Percentiles rank a stretch among this genome's conserved stretches.
Evolutionary conservation across 163 green algal genomes (phyloP).

Genomic region (Scenedesmus sp.): DNA sequence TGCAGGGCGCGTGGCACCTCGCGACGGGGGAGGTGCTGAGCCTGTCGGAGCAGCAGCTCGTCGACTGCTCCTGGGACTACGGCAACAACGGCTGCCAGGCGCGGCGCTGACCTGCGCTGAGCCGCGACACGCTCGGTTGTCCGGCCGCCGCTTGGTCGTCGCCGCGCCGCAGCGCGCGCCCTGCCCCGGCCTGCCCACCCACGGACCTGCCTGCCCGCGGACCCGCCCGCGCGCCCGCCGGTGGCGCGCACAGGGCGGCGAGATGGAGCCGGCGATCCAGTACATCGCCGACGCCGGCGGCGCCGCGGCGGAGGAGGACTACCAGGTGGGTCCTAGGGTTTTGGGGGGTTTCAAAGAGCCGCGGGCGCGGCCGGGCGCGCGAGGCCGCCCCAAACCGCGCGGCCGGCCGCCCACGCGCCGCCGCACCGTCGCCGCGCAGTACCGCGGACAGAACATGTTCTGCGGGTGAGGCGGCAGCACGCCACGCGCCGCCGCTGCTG

Average conservation of each 20-base stretch:
- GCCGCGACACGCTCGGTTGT: too few relatives aligned
- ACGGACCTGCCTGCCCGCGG: constrained; percentile 10
- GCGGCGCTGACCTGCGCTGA: too few relatives aligned
- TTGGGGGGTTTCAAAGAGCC: too few relatives aligned
- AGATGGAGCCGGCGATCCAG: constrained; percentile 61
- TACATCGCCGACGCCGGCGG: constrained; percentile 71
- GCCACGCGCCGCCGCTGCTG: too few relatives aligned
- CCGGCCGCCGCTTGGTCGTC: not conserved
- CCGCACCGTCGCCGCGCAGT: too few relatives aligned
- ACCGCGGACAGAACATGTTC: constrained; percentile 54
- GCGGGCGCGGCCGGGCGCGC: too few relatives aligned
- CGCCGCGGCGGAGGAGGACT: constrained; percentile 56
- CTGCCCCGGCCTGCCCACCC: not conserved
- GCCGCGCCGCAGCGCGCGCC: not conserved
- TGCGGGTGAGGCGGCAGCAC: constrained; percentile 40
- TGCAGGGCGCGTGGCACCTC: constrained; percentile 72
- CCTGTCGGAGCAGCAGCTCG: constrained; percentile 84
- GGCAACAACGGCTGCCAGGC: constrained; percentile 44
- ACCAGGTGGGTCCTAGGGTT: too few relatives aligned
- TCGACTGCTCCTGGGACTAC: constrained; percentile 86
- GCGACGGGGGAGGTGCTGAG: constrained; percentile 64
- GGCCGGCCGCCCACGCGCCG: too few relatives aligned
- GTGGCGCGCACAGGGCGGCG: too few relatives aligned
- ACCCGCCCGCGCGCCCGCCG: too few relatives aligned
- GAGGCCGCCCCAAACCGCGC: too few relatives aligned